These are phyloP conservation scores for Trametes cubensis DNA, from an alignment of 768 basidiomycete genomes.

Conservation along the genomic window DNA sequence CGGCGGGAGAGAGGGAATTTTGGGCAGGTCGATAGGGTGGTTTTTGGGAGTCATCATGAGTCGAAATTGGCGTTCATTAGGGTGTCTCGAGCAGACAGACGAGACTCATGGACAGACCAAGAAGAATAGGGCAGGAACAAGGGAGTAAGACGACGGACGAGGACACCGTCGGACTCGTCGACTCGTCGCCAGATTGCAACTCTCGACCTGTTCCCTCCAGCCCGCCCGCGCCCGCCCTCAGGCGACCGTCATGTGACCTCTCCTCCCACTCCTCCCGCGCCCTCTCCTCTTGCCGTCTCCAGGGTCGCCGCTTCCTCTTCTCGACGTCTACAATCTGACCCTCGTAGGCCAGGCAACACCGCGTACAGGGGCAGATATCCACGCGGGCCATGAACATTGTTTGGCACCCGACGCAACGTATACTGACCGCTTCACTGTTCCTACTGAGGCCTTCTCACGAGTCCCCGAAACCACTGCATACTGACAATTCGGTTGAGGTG, in stretches of 20 bases:
- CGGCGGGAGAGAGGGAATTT: constrained; percentile 48
- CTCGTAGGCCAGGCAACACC: too few relatives aligned
- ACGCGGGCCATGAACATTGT: too few relatives aligned
- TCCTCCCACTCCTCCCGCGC: neutral
- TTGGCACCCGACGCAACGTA: too few relatives aligned
- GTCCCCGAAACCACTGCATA: too few relatives aligned
- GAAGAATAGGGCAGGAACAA: neutral
- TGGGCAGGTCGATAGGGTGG: constrained; percentile 35
- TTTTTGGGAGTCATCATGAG: constrained; percentile 33
- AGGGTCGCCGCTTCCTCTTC: too few relatives aligned
- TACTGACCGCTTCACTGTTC: too few relatives aligned
- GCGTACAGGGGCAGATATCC: too few relatives aligned
- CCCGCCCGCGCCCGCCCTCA: constrained; percentile 13
- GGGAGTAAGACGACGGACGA: constrained; percentile 6
- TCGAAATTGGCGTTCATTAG: constrained; percentile 20
- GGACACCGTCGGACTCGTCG: constrained; percentile 11
- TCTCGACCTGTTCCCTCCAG: constrained; percentile 3
- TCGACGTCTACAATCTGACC: too few relatives aligned
- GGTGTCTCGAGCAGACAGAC: constrained; percentile 9
- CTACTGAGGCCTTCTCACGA: too few relatives aligned
- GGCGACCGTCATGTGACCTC: constrained; percentile 21
- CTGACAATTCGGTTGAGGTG: too few relatives aligned
- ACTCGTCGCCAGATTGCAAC: constrained; percentile 20
- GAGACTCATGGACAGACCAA: constrained; percentile 9
- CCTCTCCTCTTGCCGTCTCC: neutral